Evolutionary conservation across 192 early-diverging fungal genomes (phyloP), one percentile per base, ranked within the genome.

Genomic region (Coemansia sp.): DNA sequence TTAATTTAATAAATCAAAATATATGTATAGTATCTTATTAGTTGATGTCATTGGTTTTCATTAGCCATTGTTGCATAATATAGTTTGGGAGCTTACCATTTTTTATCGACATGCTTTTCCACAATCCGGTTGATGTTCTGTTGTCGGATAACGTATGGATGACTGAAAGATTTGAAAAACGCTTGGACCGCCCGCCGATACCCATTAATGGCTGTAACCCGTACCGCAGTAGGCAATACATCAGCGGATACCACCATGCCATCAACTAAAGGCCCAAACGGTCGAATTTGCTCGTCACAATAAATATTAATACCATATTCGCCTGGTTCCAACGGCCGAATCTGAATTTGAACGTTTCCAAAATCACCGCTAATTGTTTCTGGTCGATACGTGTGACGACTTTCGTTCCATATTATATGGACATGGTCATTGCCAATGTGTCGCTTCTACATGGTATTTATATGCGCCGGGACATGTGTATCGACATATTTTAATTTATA

Each of bases 401-500:
- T 93, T 72, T 99, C 97, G 72, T 97, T 98, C 95, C 95, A 99
- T 10, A 99, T 86, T 56, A 99, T 94, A 67, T 99, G 97, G 8
- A 99, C 93, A 72, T 98, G 96, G 69, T 99, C 96, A 72, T 99
- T 99, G 37, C 97, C 97, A 75, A 99, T 92, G 67, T 99, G 97
- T 12, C 97, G 90, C 89, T 99, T 99, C 92, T 94, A 70, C 38
- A 11, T 21, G 9, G 39, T 45, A 16, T 65, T 38, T 47, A 18
- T 49, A 4, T 4, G 4, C 32, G 32, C 32, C 4, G 32, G 32
- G 32, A 32, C 4, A 9, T 50, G 13, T 1, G 0, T 48, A 63
- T n/a, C 42, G 47, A 45, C 11, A 43, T 21, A 2, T 6, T 64
- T 32, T 16, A 39, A 44, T 26, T 65, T 23, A 18, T 26, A 10